phyloP scores from a whole-genome alignment of 352 stramenopile genomes.

The Globisporangium nodosum region DNA sequence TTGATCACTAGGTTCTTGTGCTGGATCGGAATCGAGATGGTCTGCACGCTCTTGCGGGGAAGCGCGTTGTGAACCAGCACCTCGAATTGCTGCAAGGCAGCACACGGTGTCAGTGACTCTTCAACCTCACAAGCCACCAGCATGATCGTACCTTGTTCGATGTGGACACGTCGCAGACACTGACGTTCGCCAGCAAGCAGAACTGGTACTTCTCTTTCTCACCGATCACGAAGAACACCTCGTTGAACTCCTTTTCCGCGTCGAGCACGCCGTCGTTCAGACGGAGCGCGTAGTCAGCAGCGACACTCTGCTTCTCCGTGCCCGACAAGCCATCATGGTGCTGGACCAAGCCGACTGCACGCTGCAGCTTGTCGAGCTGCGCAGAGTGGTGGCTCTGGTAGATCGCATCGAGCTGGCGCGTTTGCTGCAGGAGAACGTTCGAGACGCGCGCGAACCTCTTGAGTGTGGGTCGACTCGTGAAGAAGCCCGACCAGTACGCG shows the following conservation, averaged over 20 bases:
- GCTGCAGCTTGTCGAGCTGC: conserved; percentile 65
- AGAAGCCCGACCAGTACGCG: conserved; percentile 96
- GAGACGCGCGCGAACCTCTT: conserved; percentile 91
- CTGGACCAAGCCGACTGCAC: conserved; percentile 90
- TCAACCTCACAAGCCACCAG: too few relatives aligned
- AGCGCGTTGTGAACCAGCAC: conserved; percentile 71
- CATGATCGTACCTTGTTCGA: conserved; percentile 30
- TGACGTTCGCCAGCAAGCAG: conserved; percentile 87
- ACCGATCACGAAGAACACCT: conserved; percentile 70
- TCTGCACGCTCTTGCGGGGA: conserved; percentile 47
- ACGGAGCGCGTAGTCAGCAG: conserved; percentile 93
- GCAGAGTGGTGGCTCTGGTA: conserved; percentile 59
- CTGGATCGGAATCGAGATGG: conserved; percentile 52
- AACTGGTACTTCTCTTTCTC: conserved; percentile 60
- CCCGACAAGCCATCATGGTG: conserved; percentile 96
- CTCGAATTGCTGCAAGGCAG: conserved; percentile 39
- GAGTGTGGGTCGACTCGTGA: conserved; percentile 90
- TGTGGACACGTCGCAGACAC: conserved; percentile 80
- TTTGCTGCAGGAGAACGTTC: conserved; percentile 85
- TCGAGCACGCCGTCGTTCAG: conserved; percentile 81
- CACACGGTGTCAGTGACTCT: not conserved
- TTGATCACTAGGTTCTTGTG: conserved; percentile 35
- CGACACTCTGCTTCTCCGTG: conserved; percentile 94
- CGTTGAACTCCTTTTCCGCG: conserved; percentile 59
- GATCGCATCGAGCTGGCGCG: conserved; percentile 88